Percentiles rank a stretch among this genome's conserved stretches.
phyloP scores from a whole-genome alignment of 495 filamentous ascomycete species.

The Aeminium ludgeri region DNA sequence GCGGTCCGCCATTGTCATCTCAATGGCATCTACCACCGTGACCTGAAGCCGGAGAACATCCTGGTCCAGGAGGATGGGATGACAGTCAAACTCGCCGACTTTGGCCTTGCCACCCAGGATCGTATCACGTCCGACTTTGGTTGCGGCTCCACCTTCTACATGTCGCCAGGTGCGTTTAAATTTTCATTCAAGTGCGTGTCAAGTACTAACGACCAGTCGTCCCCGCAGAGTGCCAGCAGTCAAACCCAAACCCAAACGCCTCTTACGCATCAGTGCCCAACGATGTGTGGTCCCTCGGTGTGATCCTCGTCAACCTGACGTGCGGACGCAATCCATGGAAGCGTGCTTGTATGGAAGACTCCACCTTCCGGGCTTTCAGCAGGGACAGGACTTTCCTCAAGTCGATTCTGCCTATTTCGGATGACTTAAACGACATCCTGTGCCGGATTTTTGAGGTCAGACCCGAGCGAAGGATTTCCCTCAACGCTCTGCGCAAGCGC shows the following conservation, averaged over 20 bases:
- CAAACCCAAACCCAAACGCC: constrained; percentile 54
- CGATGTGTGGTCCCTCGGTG: constrained; percentile 94
- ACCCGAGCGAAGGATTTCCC: constrained; percentile 68
- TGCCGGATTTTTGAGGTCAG: constrained; percentile 79
- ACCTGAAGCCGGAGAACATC: constrained; percentile 97
- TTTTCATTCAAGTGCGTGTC: constrained; percentile 4
- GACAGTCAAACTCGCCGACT: constrained; percentile 91
- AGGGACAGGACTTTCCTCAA: constrained; percentile 76
- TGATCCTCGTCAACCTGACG: constrained; percentile 92
- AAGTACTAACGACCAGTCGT: background rate
- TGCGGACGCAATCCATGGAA: constrained; percentile 99
- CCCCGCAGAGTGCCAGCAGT: constrained; percentile 74
- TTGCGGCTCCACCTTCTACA: constrained; percentile 97
- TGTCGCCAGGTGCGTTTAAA: constrained; percentile 73
- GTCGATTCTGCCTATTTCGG: constrained; percentile 81
- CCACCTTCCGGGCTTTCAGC: constrained; percentile 84
- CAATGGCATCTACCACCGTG: constrained; percentile 88
- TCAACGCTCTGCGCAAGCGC: constrained; percentile 60
- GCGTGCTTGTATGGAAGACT: constrained; percentile 78
- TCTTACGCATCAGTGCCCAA: constrained; percentile 88
- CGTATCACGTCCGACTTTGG: constrained; percentile 82
- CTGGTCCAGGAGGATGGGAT: constrained; percentile 73
- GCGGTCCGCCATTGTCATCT: constrained; percentile 92
- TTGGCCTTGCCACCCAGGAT: constrained; percentile 81
- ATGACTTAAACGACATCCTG: constrained; percentile 77